These are phyloP conservation scores for Boletus reticuloceps DNA, from an alignment of 768 basidiomycete species.

Conservation along the genomic window DNA sequence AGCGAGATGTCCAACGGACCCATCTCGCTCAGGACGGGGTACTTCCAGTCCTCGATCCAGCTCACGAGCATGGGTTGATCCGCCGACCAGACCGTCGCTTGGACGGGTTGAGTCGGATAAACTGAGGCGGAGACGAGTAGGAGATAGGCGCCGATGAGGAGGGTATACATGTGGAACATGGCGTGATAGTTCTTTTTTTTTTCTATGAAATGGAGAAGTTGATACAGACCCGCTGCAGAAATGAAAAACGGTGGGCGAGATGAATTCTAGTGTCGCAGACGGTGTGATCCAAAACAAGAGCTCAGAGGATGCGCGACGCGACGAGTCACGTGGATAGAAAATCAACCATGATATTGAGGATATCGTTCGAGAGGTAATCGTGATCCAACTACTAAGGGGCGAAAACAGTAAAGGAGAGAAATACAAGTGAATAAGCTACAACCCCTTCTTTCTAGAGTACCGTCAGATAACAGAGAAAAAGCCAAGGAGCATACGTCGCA, in stretches of 20 bases:
- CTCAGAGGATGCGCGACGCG: conserved; percentile 11
- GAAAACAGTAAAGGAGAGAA: conserved; percentile 5
- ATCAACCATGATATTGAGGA: conserved; percentile 21
- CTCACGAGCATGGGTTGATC: conserved; percentile 41
- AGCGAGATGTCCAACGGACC: conserved; percentile 46
- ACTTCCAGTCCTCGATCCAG: conserved; percentile 49
- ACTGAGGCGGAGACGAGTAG: conserved; percentile 34
- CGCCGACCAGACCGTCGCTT: conserved; percentile 42
- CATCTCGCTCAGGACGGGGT: conserved; percentile 42
- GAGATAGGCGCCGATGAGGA: conserved; percentile 6
- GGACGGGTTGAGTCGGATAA: conserved; percentile 50
- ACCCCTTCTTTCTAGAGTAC: conserved; percentile 10
- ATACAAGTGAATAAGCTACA: conserved; percentile 23
- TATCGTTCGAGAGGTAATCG: conserved; percentile 2
- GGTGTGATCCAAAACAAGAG: too few relatives aligned
- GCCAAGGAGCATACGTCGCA: conserved; percentile 1
- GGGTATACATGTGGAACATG: conserved; percentile 3
- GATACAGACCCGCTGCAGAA: conserved; percentile 30
- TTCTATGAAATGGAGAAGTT: background rate
- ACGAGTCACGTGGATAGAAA: conserved; percentile 24
- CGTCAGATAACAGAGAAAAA: background rate
- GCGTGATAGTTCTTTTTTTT: conserved; percentile 1
- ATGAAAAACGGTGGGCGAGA: conserved; percentile 5
- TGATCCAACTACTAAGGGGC: conserved; percentile 10
- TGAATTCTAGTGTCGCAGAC: background rate